Base-by-base conservation (phyloP, 306 rosid species). In the Fragaria nilgerrensis region DNA sequence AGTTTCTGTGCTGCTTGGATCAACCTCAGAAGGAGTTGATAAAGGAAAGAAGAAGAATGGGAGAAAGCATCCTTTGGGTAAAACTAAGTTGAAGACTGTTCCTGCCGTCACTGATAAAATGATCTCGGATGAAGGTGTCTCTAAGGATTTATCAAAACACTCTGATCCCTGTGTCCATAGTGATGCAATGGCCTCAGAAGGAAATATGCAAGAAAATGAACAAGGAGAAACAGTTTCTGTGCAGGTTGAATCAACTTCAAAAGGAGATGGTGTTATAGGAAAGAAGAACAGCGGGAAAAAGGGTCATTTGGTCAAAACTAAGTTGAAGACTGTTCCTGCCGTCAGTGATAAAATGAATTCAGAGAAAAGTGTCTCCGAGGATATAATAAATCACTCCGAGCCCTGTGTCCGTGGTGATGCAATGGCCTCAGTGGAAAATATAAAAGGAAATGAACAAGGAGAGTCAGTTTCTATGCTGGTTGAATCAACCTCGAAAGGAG, bases 401-500 rank as follows among this genome's bases (percentile, higher is more conserved):
- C 39, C 67, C 39, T 61, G 67, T 61, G 37, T 29, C 67, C 67
- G 7, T 25, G 67, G 67, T 61, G 37, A 61, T 61, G 39, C 39
- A 61, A 61, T 5, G 67, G 37, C 67, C 67, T 61, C 39, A 12
- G 16, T 61, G 19, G 67, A 62, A 29, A 62, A 29, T 39, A 13
- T 27, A 6, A 53, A 78, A 67, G 84, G 75, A 85, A 55, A 74
- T 72, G 83, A 56, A 63, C 77, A 70, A 52, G 87, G 80, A 29
- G 68, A 62, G 41, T 27, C 20, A 13, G 68, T 62, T 29, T 62
- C 68, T 58, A 75, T 82, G 65, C 61, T 32, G 65, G 11, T 62
- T 62, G 86, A 84, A 75, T 67, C 89, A 73, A 84, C 75, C 77
- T 67, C 84, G 29, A 75, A 79, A 72, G 80, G 74, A 52, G 49